A percentile compares a stretch with the other conserved stretches of the same genome.
These are phyloP conservation scores for Anastatica hierochuntica DNA, from an alignment of 345 rosid species.

Conservation along the genomic window DNA sequence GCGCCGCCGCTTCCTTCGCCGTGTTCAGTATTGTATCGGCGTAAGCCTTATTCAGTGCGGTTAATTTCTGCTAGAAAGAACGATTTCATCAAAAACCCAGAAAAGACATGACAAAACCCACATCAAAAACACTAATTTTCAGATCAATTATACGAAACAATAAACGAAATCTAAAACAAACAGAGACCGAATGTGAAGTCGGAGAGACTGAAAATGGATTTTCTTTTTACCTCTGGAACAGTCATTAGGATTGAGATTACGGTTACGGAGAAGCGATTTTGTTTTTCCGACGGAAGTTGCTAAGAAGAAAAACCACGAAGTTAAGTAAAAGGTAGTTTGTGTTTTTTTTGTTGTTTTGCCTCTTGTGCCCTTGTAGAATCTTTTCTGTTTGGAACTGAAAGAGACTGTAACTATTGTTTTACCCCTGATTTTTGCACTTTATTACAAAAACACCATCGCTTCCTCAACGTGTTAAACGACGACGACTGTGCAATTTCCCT, in stretches of 20 bases:
- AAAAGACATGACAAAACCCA: conserved; percentile 17
- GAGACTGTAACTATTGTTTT: not conserved
- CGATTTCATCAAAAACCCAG: conserved; percentile 20
- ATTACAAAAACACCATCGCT: not conserved
- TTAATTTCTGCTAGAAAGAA: conserved; percentile 43
- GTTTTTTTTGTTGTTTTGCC: conserved; percentile 11
- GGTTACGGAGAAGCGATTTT: conserved; percentile 4
- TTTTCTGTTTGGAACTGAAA: conserved; percentile 28
- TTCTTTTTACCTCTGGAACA: conserved; percentile 26
- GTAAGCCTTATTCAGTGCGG: conserved; percentile 86
- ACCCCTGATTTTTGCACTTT: not conserved
- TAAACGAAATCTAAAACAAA: conserved; percentile 10
- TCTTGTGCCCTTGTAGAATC: conserved; percentile 13
- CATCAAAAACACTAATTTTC: not conserved
- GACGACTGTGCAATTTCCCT: no score
- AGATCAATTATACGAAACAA: conserved; percentile 5
- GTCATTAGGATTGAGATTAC: conserved; percentile 23
- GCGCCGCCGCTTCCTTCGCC: conserved; percentile 88
- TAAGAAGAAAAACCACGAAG: conserved; percentile 15
- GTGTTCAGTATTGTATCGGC: conserved; percentile 85
- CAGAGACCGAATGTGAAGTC: conserved; percentile 41
- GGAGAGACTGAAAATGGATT: conserved; percentile 35
- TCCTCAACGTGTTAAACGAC: no score
- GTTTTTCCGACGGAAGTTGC: conserved; percentile 7
- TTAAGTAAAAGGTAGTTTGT: conserved; percentile 17